Conservation (phyloP, 129 eudicot genomes). For the Dittrichia graveolens region DNA sequence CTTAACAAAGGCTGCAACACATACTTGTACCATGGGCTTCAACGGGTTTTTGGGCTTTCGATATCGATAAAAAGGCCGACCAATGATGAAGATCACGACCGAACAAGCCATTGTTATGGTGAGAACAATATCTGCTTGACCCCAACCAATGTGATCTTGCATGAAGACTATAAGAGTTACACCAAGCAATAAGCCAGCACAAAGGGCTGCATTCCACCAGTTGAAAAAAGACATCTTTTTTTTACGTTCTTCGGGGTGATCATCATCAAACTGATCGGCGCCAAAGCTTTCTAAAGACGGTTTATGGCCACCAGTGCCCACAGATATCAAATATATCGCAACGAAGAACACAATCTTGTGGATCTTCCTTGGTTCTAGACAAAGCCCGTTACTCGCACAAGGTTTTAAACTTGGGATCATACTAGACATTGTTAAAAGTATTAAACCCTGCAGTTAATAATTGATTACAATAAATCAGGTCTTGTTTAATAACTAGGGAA, state of each 20-base stretch:
- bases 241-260: slow-evolving; percentile 60
- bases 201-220: slow-evolving; percentile 79
- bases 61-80: slow-evolving; percentile 69
- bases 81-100: slow-evolving; percentile 48
- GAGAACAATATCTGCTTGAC: slow-evolving; percentile 58
- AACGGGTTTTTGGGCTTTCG: slow-evolving; percentile 60
- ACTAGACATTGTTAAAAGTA: slow-evolving; percentile 67
- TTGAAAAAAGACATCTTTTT: slow-evolving; percentile 82
- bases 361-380: slow-evolving; percentile 54
- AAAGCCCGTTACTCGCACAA: slow-evolving; percentile 42
- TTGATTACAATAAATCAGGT: background rate
- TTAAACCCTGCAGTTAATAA: slow-evolving; percentile 52
- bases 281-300: slow-evolving; percentile 91
- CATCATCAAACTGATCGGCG: slow-evolving; percentile 88
- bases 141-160: slow-evolving; percentile 77
- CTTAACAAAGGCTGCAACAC: slow-evolving; percentile 64
- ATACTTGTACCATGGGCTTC: slow-evolving; percentile 66
- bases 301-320: slow-evolving; percentile 89
- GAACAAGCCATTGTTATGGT: slow-evolving; percentile 55
- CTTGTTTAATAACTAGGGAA: background rate
- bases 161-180: slow-evolving; percentile 71
- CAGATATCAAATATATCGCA: slow-evolving; percentile 65
- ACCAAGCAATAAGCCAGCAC: slow-evolving; percentile 66
- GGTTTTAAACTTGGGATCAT: slow-evolving; percentile 68
- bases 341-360: slow-evolving; percentile 63